These are phyloP conservation scores for Cercophora sp. DNA, from an alignment of 495 filamentous ascomycete genomes.

Conservation along the genomic window DNA sequence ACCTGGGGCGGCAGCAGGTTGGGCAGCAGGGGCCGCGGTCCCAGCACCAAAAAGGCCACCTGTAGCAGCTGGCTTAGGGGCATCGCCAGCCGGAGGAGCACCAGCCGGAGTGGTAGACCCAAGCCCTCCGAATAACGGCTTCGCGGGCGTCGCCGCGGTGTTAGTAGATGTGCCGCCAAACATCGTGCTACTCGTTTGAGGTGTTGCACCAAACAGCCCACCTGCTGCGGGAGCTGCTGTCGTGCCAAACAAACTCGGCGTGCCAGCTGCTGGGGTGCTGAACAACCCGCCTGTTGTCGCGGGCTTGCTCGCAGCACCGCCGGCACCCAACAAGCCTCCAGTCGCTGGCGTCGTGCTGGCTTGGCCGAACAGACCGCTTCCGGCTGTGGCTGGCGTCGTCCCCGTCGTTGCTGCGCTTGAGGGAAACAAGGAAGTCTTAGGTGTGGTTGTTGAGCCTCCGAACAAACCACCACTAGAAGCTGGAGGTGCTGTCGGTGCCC, in stretches of 20 bases:
- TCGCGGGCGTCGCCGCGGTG: conserved; percentile 27
- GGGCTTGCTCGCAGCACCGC: too few species aligned
- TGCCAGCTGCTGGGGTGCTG: too few species aligned
- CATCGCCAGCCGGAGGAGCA: conserved; percentile 24
- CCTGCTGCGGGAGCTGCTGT: too few species aligned
- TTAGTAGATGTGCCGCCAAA: too few species aligned
- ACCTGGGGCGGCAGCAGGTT: background rate
- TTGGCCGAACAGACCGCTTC: too few species aligned
- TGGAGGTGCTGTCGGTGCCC: background rate
- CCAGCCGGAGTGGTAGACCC: conserved; percentile 32
- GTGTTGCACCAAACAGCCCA: conserved; percentile 14
- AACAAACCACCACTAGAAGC: conserved; percentile 4
- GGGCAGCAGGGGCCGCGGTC: background rate
- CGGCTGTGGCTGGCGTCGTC: too few species aligned
- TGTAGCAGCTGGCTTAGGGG: conserved; percentile 18
- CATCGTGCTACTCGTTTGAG: too few species aligned
- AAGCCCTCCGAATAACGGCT: conserved; percentile 22
- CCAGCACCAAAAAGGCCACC: background rate
- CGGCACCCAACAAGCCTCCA: background rate
- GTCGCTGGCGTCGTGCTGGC: conserved; percentile 18
- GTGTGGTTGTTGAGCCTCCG: conserved; percentile 5
- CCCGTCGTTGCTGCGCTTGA: too few species aligned
- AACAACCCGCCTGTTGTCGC: too few species aligned
- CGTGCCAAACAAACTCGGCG: too few species aligned
- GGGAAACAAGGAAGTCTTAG: too few species aligned